phyloP scores from a whole-genome alignment of 2,329 filamentous ascomycete genomes.

The Penicillium decumbens region DNA sequence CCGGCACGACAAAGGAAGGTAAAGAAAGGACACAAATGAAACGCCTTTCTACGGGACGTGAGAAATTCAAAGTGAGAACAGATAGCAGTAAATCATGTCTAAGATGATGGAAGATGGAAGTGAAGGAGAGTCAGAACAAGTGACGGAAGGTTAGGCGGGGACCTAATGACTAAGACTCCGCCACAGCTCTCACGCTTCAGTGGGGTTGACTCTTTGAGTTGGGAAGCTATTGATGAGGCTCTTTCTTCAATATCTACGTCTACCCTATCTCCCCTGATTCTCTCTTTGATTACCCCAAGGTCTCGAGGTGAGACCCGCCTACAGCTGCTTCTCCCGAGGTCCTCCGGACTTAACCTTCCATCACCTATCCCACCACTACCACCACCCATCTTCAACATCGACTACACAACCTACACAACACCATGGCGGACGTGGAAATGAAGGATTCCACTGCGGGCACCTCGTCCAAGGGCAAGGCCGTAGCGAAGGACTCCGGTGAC shows the following conservation, averaged over 20 bases:
- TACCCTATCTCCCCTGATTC: background rate
- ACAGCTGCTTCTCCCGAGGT: conserved; percentile 8
- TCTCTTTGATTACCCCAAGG: background rate
- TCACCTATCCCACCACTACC: conserved; percentile 5
- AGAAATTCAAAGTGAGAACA: conserved; percentile 6
- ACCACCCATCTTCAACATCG: conserved; percentile 6
- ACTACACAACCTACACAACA: conserved; percentile 15
- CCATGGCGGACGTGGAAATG: conserved; percentile 97
- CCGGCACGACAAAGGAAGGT: conserved; percentile 15
- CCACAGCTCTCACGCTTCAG: background rate
- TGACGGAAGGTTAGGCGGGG: background rate
- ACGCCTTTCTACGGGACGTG: conserved; percentile 2
- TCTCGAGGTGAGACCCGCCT: background rate
- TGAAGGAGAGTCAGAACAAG: background rate
- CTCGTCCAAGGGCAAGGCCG: conserved; percentile 51
- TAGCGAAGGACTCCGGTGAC: conserved; percentile 51
- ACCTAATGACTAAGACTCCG: background rate
- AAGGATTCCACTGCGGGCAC: conserved; percentile 63
- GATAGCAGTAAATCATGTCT: conserved; percentile 9
- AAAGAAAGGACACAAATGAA: conserved; percentile 8
- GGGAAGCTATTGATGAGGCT: background rate
- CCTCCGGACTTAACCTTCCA: background rate
- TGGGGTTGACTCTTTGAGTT: background rate
- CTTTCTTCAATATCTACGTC: background rate
- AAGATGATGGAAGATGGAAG: background rate